Conservation (phyloP, 2,329 filamentous ascomycete species). For the Plectosphaerella sp. region DNA sequence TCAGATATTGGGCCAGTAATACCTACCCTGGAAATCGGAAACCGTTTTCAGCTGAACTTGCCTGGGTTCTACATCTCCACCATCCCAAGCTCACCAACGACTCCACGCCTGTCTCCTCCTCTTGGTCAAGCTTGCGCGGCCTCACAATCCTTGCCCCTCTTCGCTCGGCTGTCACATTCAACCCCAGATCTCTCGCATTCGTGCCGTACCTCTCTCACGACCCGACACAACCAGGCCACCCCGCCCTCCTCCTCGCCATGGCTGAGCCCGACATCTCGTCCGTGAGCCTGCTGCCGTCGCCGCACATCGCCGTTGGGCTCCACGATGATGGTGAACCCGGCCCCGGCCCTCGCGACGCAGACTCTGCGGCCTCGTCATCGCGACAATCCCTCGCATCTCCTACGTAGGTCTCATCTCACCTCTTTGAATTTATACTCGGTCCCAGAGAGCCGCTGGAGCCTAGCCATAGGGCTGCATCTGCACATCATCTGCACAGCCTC, state of each 20-base stretch:
- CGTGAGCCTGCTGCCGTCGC: slow-evolving; percentile 7
- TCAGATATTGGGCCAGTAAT: too few species aligned
- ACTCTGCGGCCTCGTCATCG: slow-evolving; percentile 1
- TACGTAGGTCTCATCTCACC: slow-evolving; percentile 31
- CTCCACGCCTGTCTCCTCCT: too few species aligned
- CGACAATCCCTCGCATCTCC: slow-evolving; percentile 30
- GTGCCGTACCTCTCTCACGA: too few species aligned
- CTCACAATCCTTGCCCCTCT: too few species aligned
- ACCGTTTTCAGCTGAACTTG: too few species aligned
- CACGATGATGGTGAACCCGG: slow-evolving; percentile 5
- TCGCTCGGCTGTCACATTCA: too few species aligned
- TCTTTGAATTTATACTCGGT: too few species aligned
- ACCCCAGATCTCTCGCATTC: neutral
- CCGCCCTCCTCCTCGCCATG: slow-evolving; percentile 3
- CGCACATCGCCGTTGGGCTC: slow-evolving; percentile 10
- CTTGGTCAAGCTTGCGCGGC: too few species aligned
- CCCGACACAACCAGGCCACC: too few species aligned
- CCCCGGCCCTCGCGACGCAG: neutral
- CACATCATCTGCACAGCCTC: slow-evolving; percentile 11
- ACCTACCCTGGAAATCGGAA: too few species aligned
- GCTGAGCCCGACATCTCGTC: slow-evolving; percentile 4
- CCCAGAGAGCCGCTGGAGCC: neutral
- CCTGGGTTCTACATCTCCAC: too few species aligned
- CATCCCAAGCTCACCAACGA: too few species aligned
- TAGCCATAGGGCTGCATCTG: slow-evolving; percentile 3